These are phyloP conservation scores for Polyplosphaeria fusca DNA, from an alignment of 495 filamentous ascomycete species.

Conservation along the genomic window DNA sequence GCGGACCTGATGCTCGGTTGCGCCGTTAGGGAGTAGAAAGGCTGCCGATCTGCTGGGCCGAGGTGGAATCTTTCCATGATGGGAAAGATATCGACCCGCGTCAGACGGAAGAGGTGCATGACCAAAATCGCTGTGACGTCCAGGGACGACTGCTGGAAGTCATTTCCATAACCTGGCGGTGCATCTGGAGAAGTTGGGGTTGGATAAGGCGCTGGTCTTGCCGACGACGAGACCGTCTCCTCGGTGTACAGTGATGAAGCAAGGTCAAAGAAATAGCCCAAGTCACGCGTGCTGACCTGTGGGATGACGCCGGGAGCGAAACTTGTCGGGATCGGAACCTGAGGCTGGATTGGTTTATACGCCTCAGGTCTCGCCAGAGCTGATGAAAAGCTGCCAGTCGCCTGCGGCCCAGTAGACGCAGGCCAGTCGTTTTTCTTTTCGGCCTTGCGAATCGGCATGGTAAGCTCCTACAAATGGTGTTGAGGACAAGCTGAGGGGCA, in stretches of 20 bases:
- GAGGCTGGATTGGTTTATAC: conserved; percentile 2
- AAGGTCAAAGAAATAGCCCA: conserved; percentile 6
- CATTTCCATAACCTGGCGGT: conserved; percentile 1
- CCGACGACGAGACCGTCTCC: not conserved
- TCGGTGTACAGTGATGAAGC: not conserved
- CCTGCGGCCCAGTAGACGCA: not conserved
- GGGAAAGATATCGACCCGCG: conserved; percentile 11
- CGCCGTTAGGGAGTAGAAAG: conserved; percentile 11
- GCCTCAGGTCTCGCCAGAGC: not conserved
- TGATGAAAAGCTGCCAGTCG: not conserved
- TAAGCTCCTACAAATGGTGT: too few relatives aligned
- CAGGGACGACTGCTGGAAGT: conserved; percentile 6
- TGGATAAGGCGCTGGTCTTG: not conserved
- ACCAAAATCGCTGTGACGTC: conserved; percentile 3
- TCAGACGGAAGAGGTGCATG: conserved; percentile 12
- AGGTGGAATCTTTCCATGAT: conserved; percentile 16
- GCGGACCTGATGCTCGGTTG: conserved; percentile 4
- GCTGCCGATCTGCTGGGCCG: conserved; percentile 18
- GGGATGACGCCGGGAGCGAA: not conserved
- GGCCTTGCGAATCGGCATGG: conserved; percentile 9
- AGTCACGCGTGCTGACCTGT: not conserved
- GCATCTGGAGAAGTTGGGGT: not conserved
- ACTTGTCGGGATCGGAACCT: not conserved
- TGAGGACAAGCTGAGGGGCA: too few relatives aligned
- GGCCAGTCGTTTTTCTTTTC: conserved; percentile 4